Evolutionary conservation across 177 flowering plant species (phyloP), one percentile per base, ranked within the genome.

Genomic region (Vitis hybrid): DNA sequence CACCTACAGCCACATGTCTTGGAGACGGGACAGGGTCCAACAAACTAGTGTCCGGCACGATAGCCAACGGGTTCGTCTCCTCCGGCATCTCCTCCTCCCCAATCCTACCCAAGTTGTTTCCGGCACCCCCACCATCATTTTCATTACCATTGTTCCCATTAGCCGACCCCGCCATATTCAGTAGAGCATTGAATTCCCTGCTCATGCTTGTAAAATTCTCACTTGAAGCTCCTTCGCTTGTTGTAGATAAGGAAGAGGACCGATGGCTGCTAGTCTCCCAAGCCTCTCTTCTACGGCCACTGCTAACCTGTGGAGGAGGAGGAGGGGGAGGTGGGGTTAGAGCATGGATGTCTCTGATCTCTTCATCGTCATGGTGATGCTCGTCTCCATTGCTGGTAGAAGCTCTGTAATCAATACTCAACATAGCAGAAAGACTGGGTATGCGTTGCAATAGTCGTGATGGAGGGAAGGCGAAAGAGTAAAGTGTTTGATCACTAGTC

Each of bases 121-220:
- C 59, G 13, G 18, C 24, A 46, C 24, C 63, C 17, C 13, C 48
- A 3, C 24, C 67, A 35, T 55, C 57, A 24, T 58, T 74, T 18
- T 54, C 69, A 14, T 57, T 66, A 30, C 20, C 46, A 6, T 50
- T 65, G 11, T 65, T 51, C 12, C 65, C 84, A 9, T 80, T 74
- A n/a, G 83, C 66, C 0, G 92, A 79, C 1, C 98, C 98, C 0
- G 95, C 97, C 7, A 93, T 49, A 20, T 35, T 35, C 46, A 91
- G 97, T 0, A 93, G 75, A 52, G 92, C 95, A 73, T 73, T 91
- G 80, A 93, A 93, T 71, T 91, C 98, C n/a, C 90, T 60, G 48
- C 98, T 93, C 84, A 93, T 85, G 75, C 82, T 82, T 1, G 88
- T 78, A 78, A 91, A 91, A 65, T 88, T 87, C 67, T 93, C 97